Evolutionary conservation across 768 basidiomycete species (phyloP).

Genomic region (Suillus fuscotomentosus): DNA sequence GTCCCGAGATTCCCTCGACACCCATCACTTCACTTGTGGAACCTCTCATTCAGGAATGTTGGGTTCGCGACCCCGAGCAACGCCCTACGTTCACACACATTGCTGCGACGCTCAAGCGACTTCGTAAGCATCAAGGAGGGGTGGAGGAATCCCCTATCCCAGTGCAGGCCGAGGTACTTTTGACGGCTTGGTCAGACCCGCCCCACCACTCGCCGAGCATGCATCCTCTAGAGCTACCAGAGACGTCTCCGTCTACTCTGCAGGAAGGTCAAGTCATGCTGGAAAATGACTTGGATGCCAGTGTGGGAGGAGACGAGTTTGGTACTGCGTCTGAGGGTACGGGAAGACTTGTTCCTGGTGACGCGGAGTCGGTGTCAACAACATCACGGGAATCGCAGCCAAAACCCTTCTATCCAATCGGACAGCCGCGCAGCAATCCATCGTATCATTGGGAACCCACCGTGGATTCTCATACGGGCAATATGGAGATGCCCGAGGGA

Average conservation of each 20-base stretch:
- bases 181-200: conserved; percentile 13
- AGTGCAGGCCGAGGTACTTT: conserved; percentile 22
- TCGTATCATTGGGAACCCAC: background rate
- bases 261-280: background rate
- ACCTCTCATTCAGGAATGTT: conserved; percentile 52
- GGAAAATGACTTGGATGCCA: no score
- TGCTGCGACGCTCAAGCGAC: conserved; percentile 41
- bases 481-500: conserved; percentile 33
- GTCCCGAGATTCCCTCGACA: conserved; percentile 47
- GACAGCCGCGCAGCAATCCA: background rate
- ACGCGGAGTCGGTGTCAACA: background rate
- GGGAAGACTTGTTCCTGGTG: no score
- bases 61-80: conserved; percentile 50
- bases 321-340: background rate
- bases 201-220: conserved; percentile 37
- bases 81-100: conserved; percentile 55
- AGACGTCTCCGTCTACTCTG: conserved; percentile 17
- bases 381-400: background rate
- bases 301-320: background rate
- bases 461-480: background rate
- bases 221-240: conserved; percentile 28
- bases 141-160: conserved; percentile 30
- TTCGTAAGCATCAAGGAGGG: conserved; percentile 41
- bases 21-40: conserved; percentile 32
- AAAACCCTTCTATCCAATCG: background rate